Conservation (phyloP, 768 basidiomycete genomes). For the Mycena filopes region DNA sequence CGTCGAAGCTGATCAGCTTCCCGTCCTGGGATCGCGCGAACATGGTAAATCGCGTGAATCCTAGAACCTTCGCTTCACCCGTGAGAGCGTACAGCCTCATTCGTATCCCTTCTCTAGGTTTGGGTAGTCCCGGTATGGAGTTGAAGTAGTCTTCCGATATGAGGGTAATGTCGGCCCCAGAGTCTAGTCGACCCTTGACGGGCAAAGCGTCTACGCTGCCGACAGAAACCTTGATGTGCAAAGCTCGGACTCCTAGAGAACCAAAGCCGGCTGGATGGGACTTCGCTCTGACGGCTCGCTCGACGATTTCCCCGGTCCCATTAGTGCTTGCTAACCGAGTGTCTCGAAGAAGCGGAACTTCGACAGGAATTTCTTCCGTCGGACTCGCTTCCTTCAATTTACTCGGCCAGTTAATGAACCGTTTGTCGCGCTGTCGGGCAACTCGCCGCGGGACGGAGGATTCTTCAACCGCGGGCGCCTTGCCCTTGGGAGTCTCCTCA, state of each 20-base stretch:
- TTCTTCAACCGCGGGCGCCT: no score
- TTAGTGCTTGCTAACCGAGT: no score
- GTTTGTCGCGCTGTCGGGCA: no score
- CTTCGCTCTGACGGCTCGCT: no score
- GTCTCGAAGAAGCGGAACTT: no score
- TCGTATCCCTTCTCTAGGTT: conserved; percentile 12
- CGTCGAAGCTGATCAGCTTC: conserved; percentile 18
- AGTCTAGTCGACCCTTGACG: background rate
- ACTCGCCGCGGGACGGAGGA: no score
- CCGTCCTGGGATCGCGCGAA: conserved; percentile 12
- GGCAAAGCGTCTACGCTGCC: background rate
- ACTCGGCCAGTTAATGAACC: no score
- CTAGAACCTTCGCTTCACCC: conserved; percentile 28
- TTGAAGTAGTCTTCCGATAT: background rate
- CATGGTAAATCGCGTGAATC: conserved; percentile 32
- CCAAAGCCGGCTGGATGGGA: background rate
- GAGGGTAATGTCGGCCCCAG: conserved; percentile 19
- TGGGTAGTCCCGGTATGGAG: background rate
- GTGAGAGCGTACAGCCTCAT: conserved; percentile 27
- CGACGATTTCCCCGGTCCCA: no score
- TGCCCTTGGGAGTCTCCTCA: no score
- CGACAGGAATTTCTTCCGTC: no score
- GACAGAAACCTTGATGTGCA: conserved; percentile 3
- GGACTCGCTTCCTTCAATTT: no score
- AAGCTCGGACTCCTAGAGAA: conserved; percentile 8